Evolutionary conservation across 2,329 filamentous ascomycete species (phyloP).

Genomic region (Calonectria naviculata): DNA sequence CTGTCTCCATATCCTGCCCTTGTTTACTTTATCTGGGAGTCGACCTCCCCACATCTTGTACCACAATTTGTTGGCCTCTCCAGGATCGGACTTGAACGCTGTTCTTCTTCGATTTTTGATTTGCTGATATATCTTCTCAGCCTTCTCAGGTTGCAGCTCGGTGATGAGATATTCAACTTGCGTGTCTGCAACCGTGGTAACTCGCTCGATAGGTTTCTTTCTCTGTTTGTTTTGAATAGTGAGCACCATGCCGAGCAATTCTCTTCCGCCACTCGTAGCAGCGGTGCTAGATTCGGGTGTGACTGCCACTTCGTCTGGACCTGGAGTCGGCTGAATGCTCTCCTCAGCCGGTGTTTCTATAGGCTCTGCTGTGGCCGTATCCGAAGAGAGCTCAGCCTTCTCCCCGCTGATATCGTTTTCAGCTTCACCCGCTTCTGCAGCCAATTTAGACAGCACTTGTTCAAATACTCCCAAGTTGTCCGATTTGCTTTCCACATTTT

Average conservation of each 20-base stretch:
- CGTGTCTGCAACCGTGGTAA: constrained; percentile 43
- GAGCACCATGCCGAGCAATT: constrained; percentile 73
- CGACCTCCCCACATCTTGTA: constrained; percentile 59
- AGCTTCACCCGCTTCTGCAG: constrained; percentile 37
- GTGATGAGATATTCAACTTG: constrained; percentile 80
- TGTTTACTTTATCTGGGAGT: constrained; percentile 54
- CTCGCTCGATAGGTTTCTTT: constrained; percentile 70
- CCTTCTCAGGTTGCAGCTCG: constrained; percentile 63
- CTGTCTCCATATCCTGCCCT: constrained; percentile 70
- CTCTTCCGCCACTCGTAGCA: not conserved
- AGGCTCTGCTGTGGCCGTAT: not conserved
- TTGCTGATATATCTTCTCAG: constrained; percentile 64
- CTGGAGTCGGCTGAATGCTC: not conserved
- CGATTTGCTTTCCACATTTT: constrained; percentile 54
- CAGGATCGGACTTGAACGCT: constrained; percentile 54
- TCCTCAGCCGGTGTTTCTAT: not conserved
- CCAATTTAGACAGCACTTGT: constrained; percentile 61
- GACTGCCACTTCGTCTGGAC: not conserved
- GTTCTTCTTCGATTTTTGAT: constrained; percentile 67
- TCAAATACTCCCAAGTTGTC: constrained; percentile 61
- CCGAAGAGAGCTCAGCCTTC: not conserved
- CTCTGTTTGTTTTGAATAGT: constrained; percentile 80
- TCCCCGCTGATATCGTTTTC: not conserved
- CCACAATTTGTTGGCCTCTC: constrained; percentile 53
- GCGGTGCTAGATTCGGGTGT: not conserved